These are phyloP conservation scores for Hypoxylon sp. DNA, from an alignment of 2,329 filamentous ascomycete genomes.

Conservation along the genomic window DNA sequence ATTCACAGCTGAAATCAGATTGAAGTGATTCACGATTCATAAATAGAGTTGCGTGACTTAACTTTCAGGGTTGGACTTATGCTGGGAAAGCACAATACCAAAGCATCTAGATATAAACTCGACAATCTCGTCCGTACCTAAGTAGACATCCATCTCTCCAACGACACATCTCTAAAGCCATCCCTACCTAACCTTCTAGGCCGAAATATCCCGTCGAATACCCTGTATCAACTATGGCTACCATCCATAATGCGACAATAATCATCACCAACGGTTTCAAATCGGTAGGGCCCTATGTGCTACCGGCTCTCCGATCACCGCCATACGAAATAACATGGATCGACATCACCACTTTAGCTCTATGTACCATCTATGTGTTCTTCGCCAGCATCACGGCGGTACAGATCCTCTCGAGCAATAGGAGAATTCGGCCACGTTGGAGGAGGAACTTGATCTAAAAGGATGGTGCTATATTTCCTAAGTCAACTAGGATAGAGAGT, in stretches of 20 bases:
- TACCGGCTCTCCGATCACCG: constrained; percentile 4
- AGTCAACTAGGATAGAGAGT: background rate
- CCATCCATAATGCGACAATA: constrained; percentile 4
- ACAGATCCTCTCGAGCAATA: background rate
- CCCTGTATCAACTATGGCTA: background rate
- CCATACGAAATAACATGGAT: constrained; percentile 2
- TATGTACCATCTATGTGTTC: constrained; percentile 13
- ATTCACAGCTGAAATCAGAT: background rate
- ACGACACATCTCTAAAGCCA: background rate
- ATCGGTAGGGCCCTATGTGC: background rate
- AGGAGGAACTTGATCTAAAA: constrained; percentile 21
- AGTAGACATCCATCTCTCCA: background rate
- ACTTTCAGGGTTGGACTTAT: background rate
- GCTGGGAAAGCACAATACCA: background rate
- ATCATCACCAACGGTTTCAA: constrained; percentile 1
- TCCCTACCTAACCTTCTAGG: background rate
- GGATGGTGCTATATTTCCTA: background rate
- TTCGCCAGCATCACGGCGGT: background rate
- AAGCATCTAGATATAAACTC: constrained; percentile 1
- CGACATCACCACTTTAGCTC: background rate
- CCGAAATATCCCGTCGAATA: background rate
- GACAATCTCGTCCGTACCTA: too few species aligned
- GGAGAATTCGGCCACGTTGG: constrained; percentile 21
- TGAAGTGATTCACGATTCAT: background rate
- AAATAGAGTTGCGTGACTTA: background rate